Base-by-base conservation (phyloP, 2,329 filamentous ascomycete species). In the Botrytis tulipae region DNA sequence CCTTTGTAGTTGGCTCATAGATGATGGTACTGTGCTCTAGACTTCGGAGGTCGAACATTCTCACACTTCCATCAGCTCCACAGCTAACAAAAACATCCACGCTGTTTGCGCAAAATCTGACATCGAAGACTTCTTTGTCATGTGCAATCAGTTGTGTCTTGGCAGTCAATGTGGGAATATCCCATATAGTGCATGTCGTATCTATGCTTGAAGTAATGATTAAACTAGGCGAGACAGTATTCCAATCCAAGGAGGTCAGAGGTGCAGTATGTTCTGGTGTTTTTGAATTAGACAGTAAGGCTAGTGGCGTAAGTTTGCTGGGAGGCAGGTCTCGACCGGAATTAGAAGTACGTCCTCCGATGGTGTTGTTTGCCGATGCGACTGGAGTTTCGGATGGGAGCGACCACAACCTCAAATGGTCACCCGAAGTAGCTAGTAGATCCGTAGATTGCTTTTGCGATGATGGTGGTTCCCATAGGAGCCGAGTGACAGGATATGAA, bases 121-220 rank as follows among this genome's bases (percentile, higher is more conserved):
- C 96, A 82, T 99, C 96, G 80, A 97, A 99, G 9, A 99, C 96
- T 83, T 99, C 96, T 83, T 98, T 98, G 84, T 99, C 96, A 82
- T 99, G 96, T 32, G 96, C 96, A 83, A 99, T 99, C 63, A 99
- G 86, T 82, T 99, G 96, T 2, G 96, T 99, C 84, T 99, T 99
- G 70, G 96, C 96, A 0, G 96, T 99, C 76, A 99, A 86, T 1
- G 96, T 98, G 5, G 96, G 96, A 73, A 99, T 99, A 82, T 99
- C 96, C 96, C 96, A 99, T 77, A 99, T 99, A 7, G 96, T 99
- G 84, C 96, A 99, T 9, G 96, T 99, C 1, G 96, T 99, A 81
- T 99, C 96, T 80, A 99, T 99, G 82, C 95, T 98, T 5, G 95
- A 98, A 1, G 96, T 99, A 80, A 99, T 99, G 81, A 99, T 99